phyloP scores from a whole-genome alignment of 805 yeast species.

The Ogataea saltuana region DNA sequence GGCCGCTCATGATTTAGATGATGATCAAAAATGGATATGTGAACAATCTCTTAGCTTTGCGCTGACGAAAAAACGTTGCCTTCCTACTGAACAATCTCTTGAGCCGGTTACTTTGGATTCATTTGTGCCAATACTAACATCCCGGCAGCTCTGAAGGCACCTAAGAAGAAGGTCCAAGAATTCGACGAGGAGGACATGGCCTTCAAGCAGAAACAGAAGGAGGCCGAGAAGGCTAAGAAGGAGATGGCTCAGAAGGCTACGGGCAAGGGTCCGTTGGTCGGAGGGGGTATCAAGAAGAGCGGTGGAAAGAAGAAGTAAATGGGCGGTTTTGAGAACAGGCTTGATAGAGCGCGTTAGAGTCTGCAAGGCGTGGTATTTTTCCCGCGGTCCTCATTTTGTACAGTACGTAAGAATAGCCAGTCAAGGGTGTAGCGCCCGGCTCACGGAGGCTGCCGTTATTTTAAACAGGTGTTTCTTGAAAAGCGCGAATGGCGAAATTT shows the following conservation, averaged over 20 bases:
- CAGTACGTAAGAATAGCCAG: no score
- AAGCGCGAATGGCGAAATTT: conserved; percentile 4
- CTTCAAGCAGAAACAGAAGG: conserved; percentile 90
- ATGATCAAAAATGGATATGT: conserved; percentile 28
- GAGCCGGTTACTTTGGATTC: neutral
- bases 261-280: conserved; percentile 87
- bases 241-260: conserved; percentile 85
- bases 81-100: conserved; percentile 28
- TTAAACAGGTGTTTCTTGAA: no score
- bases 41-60: conserved; percentile 30
- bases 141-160: conserved; percentile 63
- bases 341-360: no score
- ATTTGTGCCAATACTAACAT: conserved; percentile 15
- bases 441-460: no score
- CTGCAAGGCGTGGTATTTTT: no score
- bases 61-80: conserved; percentile 30
- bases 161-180: conserved; percentile 78
- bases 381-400: no score
- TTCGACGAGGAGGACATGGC: conserved; percentile 87
- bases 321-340: neutral
- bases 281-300: conserved; percentile 95
- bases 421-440: no score
- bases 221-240: conserved; percentile 91
- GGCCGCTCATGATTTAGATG: conserved; percentile 8
- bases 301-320: conserved; percentile 49